These are phyloP conservation scores for Colletotrichum sp. DNA, from an alignment of 2,329 filamentous ascomycete genomes.

Conservation along the genomic window DNA sequence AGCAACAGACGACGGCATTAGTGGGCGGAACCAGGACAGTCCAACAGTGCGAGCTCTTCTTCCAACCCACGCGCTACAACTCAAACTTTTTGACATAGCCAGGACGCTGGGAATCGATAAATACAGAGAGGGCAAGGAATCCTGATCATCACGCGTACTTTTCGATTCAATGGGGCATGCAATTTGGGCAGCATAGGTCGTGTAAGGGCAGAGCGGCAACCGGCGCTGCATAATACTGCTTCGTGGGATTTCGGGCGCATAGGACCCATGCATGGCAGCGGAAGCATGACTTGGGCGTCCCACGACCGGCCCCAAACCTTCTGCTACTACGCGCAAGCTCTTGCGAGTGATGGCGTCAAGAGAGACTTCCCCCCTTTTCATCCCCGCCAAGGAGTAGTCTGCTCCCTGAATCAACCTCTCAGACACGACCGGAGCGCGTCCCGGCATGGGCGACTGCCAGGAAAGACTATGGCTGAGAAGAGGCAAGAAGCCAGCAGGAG, in stretches of 20 bases:
- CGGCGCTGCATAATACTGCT: background rate
- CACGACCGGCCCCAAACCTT: background rate
- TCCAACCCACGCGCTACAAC: background rate
- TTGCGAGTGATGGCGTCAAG: background rate
- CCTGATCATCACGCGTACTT: background rate
- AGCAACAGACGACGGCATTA: background rate
- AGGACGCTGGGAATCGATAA: background rate
- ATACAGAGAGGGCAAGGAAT: background rate
- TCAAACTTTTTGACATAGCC: background rate
- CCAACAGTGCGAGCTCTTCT: background rate
- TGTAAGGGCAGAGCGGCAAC: background rate
- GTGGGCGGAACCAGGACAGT: background rate
- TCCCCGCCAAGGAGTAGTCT: background rate
- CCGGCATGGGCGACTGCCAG: background rate
- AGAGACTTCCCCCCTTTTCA: background rate
- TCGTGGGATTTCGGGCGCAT: slow-evolving; percentile 2
- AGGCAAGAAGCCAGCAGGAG: background rate
- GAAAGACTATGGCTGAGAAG: background rate
- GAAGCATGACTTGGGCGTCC: background rate
- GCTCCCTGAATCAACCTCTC: background rate
- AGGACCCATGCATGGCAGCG: background rate
- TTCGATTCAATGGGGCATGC: background rate
- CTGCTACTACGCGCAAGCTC: background rate
- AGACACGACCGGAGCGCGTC: background rate
- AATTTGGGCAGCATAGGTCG: background rate